phyloP scores from a whole-genome alignment of 2,329 filamentous ascomycete species.

The Alternaria hordeiaustralica region DNA sequence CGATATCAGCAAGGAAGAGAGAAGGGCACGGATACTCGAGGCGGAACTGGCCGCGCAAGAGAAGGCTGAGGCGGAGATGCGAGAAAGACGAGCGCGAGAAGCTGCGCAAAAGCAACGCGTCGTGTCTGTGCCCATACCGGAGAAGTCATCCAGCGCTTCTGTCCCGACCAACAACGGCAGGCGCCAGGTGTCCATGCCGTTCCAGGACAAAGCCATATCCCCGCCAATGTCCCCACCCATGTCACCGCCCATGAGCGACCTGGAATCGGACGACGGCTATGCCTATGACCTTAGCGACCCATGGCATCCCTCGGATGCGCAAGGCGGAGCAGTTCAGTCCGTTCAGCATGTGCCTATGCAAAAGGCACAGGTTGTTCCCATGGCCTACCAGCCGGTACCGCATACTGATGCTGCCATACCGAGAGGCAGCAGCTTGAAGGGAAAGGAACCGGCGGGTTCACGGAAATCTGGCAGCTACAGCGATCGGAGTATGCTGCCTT shows the following conservation, averaged over 20 bases:
- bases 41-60: slow-evolving; percentile 78
- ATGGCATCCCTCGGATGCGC: slow-evolving; percentile 42
- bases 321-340: slow-evolving; percentile 23
- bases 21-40: slow-evolving; percentile 81
- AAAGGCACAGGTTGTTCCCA: slow-evolving; percentile 25
- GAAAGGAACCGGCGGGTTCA: slow-evolving; percentile 39
- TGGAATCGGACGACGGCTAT: slow-evolving; percentile 37
- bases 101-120: slow-evolving; percentile 42
- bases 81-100: slow-evolving; percentile 40
- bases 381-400: slow-evolving; percentile 19
- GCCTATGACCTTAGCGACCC: slow-evolving; percentile 43
- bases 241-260: slow-evolving; percentile 31
- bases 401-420: slow-evolving; percentile 24
- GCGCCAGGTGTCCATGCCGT: slow-evolving; percentile 46
- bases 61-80: slow-evolving; percentile 54
- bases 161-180: slow-evolving; percentile 26
- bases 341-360: slow-evolving; percentile 28
- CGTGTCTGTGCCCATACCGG: slow-evolving; percentile 26
- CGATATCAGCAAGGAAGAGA: slow-evolving; percentile 95
- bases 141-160: slow-evolving; percentile 16
- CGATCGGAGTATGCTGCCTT: slow-evolving; percentile 32
- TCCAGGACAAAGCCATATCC: slow-evolving; percentile 25
- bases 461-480: slow-evolving; percentile 40
- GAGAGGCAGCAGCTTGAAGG: slow-evolving; percentile 36
- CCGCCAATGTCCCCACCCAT: slow-evolving; percentile 5